Base-by-base conservation (phyloP, 2,329 filamentous ascomycete species). In the Alternaria atra region DNA sequence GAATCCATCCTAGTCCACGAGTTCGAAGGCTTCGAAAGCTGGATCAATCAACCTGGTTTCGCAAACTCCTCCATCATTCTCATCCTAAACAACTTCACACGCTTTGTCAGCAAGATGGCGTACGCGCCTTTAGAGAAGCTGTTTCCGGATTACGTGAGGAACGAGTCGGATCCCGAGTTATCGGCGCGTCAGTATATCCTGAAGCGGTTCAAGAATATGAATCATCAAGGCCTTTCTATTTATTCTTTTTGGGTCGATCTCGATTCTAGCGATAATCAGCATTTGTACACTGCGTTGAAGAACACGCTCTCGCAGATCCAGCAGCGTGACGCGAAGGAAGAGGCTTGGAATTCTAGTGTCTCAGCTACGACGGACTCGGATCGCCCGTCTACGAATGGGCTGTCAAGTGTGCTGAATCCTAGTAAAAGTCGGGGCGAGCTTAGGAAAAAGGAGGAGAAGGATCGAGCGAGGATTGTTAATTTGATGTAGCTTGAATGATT, bases 181-280 rank as follows among this genome's bases (percentile, higher is more conserved):
- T 69, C 74, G 0, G 76, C 75, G 0, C 62, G 76, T 0, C 73
- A 75, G 39, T 78, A 76, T 35, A 72, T 78, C 12, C 62, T 77
- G 0, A 62, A 64, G 30, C 65, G 70, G 4, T 77, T 78, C 65
- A 77, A 75, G 46, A 67, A 69, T 4, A 65, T 76, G 10, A 78
- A 77, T 39, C 64, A 69, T 5, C 74, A 74, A 40, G 55, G 60
- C 0, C 55, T 77, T 6, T 70, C 68, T 8, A 71, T 78, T n/a
- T 78, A 77, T 53, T 72, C 68, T 0, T 78, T 78, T 55, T 78
- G 76, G 76, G 75, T 77, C 12, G 76, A 78, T 44, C 69, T 78
- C 7, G 75, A 78, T 40, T 69, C 76, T 62, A 69, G 70, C 53
- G 75, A 78, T 47, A 78, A 78, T 40, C 63, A 68, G 47, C 73